Conservation (phyloP, 2,329 filamentous ascomycete species). For the Aspergillus fijiensis region DNA sequence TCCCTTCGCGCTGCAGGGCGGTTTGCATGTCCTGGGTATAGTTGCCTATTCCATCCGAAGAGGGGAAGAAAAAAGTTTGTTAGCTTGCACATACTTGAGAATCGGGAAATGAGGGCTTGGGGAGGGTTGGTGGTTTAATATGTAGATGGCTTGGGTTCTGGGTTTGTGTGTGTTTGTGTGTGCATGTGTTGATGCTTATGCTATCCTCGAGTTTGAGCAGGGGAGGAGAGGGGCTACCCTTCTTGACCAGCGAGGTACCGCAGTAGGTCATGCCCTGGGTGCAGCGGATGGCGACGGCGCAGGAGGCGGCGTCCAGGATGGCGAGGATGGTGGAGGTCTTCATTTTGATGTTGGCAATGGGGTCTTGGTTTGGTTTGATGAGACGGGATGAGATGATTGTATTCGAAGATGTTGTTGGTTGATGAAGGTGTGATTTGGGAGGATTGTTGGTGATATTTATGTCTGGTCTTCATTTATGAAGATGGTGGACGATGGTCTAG, state of each 20-base stretch:
- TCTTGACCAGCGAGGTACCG: neutral
- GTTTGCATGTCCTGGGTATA: neutral
- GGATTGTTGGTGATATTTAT: no score
- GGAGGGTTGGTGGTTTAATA: no score
- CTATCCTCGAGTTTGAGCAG: neutral
- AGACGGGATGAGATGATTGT: neutral
- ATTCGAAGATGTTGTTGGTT: neutral
- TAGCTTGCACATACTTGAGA: no score
- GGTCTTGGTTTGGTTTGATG: neutral
- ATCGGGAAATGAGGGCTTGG: no score
- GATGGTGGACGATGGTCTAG: no score
- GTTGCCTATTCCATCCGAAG: neutral
- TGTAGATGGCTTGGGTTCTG: no score
- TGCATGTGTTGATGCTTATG: neutral
- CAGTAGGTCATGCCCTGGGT: neutral
- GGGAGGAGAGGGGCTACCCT: neutral
- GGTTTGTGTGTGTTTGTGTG: neutral
- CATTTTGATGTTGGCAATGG: neutral
- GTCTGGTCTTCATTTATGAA: no score
- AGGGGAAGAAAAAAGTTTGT: no score
- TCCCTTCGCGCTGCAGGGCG: neutral
- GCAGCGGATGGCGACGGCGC: neutral
- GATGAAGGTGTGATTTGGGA: neutral
- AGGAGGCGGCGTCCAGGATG: neutral
- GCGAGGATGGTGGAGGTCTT: neutral